Evolutionary conservation across 2,329 filamentous ascomycete species (phyloP).

Genomic region (Trichoderma endophyticum): DNA sequence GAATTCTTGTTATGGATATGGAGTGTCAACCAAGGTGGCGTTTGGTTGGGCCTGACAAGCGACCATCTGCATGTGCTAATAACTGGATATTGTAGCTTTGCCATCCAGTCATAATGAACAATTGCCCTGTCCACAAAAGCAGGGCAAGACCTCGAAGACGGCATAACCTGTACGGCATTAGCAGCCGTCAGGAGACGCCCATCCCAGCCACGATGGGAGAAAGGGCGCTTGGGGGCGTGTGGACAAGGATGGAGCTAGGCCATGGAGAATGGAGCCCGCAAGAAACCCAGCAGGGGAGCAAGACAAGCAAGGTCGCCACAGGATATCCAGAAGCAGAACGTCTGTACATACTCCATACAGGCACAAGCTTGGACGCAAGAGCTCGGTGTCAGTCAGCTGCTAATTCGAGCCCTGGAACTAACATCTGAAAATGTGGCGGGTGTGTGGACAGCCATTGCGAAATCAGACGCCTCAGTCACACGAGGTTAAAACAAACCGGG

Average conservation of each 20-base stretch:
- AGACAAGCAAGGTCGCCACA: neutral
- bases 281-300: slow-evolving; percentile 6
- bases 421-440: slow-evolving; percentile 14
- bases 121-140: neutral
- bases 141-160: neutral
- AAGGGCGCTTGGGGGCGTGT: slow-evolving; percentile 13
- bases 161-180: neutral
- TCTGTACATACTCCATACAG: neutral
- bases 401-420: slow-evolving; percentile 4
- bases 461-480: slow-evolving; percentile 10
- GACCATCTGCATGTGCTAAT: neutral
- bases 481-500: slow-evolving; percentile 15
- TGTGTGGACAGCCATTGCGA: neutral
- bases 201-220: slow-evolving; percentile 5
- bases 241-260: slow-evolving; percentile 13
- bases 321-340: neutral
- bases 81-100: neutral
- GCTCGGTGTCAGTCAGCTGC: slow-evolving; percentile 4
- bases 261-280: slow-evolving; percentile 12
- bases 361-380: neutral
- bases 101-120: neutral
- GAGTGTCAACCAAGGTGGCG: slow-evolving; percentile 11
- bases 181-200: neutral
- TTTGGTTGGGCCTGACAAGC: slow-evolving; percentile 10
- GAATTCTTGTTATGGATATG: slow-evolving; percentile 8